Base-by-base conservation (phyloP, 2,329 filamentous ascomycete genomes). In the Lecanosticta acicola region DNA sequence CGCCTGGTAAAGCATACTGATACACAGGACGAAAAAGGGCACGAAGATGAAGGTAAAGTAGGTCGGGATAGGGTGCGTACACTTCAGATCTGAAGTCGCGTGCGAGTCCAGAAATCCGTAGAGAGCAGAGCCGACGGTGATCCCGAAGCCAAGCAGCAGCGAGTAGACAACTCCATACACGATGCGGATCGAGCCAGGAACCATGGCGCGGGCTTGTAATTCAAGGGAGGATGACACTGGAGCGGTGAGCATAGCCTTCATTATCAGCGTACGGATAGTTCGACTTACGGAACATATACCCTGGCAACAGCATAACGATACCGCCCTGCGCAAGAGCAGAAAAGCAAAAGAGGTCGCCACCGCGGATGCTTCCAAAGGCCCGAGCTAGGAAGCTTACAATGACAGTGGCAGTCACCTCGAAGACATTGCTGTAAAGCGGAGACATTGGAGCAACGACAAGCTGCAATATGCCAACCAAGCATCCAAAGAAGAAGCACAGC, bases 1-100 rank as follows among this genome's bases (percentile, higher is more conserved):
- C 48, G 84, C 85, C 55, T 91, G 85, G 66, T 90, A 89, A 64
- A 91, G 83, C 59, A 90, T 74, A 50, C 84, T 83, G 32, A 91
- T 75, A 58, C 83, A 87, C 20, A 87, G 60, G 7, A 86, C 80
- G 64, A 90, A 94, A 4, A 77, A 64, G 0, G 84, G 78, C 0
- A 91, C 87, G 59, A 88, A 89, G 20, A 83, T 69, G 67, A 90
- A 88, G 46, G 76, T 77, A 50, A 74, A 78, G 26, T 72, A 68
- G 4, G 75, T 72, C 2, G 66, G 66, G 45, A 82, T 72, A 0
- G 73, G 66, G 18, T 74, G 66, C 0, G 39, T 32, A 57, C 72
- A 75, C 2, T 54, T 61, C 0, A 69, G 73, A 2, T 62, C 58
- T 0, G 70, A 72, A 2, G 68, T 71, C 8, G 73, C 72, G 45